Evolutionary conservation across 345 rosid genomes (phyloP).

Genomic region (Sonneratia caseolaris): DNA sequence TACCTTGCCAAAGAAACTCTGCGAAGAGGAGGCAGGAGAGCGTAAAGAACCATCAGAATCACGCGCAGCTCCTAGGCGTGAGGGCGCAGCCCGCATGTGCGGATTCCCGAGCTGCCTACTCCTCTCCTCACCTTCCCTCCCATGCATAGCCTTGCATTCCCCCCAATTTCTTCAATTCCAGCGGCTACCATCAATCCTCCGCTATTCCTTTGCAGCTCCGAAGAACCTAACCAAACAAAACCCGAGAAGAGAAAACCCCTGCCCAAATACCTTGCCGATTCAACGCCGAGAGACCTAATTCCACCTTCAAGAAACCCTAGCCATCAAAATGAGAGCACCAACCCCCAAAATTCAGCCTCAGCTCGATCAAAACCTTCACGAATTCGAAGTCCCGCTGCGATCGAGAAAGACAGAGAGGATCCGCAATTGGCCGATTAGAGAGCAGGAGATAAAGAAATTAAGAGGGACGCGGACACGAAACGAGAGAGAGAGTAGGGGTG

Average conservation of each 20-base stretch:
- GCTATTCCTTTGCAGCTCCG: constrained; percentile 2
- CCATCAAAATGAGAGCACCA: background rate
- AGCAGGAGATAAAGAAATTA: constrained; percentile 10
- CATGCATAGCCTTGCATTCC: constrained; percentile 46
- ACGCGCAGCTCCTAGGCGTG: constrained; percentile 30
- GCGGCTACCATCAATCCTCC: constrained; percentile 36
- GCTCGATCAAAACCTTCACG: background rate
- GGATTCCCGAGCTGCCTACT: constrained; percentile 19
- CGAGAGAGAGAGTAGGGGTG: constrained; percentile 13
- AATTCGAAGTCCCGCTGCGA: background rate
- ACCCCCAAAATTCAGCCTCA: background rate
- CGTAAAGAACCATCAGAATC: constrained; percentile 34
- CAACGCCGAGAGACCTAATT: background rate
- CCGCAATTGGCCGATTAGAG: constrained; percentile 7
- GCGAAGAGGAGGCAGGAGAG: constrained; percentile 29
- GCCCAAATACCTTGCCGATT: background rate
- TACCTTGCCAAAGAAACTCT: constrained; percentile 59
- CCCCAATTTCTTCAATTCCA: constrained; percentile 22
- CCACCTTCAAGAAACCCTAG: constrained; percentile 11
- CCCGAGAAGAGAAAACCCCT: background rate
- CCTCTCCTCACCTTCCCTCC: constrained; percentile 29
- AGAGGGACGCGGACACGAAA: constrained; percentile 20
- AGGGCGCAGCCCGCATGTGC: constrained; percentile 56
- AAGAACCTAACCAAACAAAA: constrained; percentile 1
- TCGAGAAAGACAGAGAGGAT: constrained; percentile 1